Evolutionary conservation across 805 yeast genomes (phyloP), one percentile per base, ranked within the genome.

Genomic region (Candida verbasci): DNA sequence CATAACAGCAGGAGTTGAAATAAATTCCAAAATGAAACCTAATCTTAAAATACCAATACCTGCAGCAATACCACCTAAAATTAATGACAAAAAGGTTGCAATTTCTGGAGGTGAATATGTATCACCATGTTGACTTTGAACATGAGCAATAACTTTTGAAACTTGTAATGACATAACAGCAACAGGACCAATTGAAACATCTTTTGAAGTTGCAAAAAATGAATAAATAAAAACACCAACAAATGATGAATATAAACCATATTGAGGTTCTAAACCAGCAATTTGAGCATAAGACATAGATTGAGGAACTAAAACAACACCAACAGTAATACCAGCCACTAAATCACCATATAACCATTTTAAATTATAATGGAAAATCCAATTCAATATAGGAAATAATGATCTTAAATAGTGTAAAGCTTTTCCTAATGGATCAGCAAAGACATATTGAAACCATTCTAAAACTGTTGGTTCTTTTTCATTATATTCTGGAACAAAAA

Each of bases 171-270:
- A 84, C 95, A 89, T 88, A 39, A 89, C 97, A 9, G 97, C 97
- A 24, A 89, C 97, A 9, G 97, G 97, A 18, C 97, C 97, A 50
- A 89, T 88, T 42, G 94, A 83, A 25, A 89, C 95, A 69, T 89
- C 97, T 60, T 89, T 89, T 17, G 95, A 84, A 10, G 97, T 89
- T 10, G 97, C 97, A 62, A 89, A 89, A 50, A 89, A 74, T 34
- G 95, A 82, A 59, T 89, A 89, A 35, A 84, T 76, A 52, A 87
- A 74, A 9, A 88, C 95, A 54, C 97, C 97, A 31, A 89, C 81
- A 52, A 89, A 89, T 0, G 95, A 85, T 10, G 96, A 86, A 61
- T 89, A 89, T 31, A 89, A 73, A 34, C 97, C 97, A 50, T 80
- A 89, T 57, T 88, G 82, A 5, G 95, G 78, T 4, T 79, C 69